Base-by-base conservation (phyloP, 352 stramenopile genomes). In the Pythium chondricola region DNA sequence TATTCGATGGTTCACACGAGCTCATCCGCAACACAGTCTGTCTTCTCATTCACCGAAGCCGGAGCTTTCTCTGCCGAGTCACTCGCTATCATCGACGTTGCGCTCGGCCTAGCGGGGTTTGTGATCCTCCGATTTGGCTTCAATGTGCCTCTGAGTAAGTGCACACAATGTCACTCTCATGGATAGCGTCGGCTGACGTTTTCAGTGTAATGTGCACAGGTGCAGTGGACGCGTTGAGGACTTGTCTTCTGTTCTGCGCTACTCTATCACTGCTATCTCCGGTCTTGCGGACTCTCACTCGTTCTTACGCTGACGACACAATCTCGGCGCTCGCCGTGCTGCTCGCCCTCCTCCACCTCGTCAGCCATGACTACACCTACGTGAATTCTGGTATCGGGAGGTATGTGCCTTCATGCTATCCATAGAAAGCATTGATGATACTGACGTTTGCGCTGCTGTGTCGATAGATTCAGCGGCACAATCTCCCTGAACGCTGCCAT, bases 401-500 rank as follows among this genome's bases (percentile, higher is more conserved):
- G 73, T 89, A 62, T 30, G 67, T 36, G 37, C 10, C 20, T 24
- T 11, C 22, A 37, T 41, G 20, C 40, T 18, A 20, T 20, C 50
- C 38, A 27, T 37, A 6, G 49, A 41, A 26, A 42, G 30, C 16
- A 16, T 39, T 51, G 30, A 22, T 31, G 20, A 17, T 7, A 13
- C 21, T 31, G 25, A 14, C 16, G 29, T 17, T 24, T 32, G 22
- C 27, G 5, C 26, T 37, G n/a, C n/a, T n/a, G n/a, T n/a, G n/a
- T n/a, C n/a, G n/a, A 35, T 55, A 90, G 81, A 29, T 93, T 90
- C 45, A 88, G 81, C 52, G 86, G 85, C 11, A 95, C 86, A 16
- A 80, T 97, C 40, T 96, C 88, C 36, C 70, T 97, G 9, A 97
- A 97, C 63, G 88, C 90, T 0, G 89, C 86, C 11, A 93, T 96